These are phyloP conservation scores for Jatropha curcas DNA, from an alignment of 345 rosid genomes.

Conservation along the genomic window DNA sequence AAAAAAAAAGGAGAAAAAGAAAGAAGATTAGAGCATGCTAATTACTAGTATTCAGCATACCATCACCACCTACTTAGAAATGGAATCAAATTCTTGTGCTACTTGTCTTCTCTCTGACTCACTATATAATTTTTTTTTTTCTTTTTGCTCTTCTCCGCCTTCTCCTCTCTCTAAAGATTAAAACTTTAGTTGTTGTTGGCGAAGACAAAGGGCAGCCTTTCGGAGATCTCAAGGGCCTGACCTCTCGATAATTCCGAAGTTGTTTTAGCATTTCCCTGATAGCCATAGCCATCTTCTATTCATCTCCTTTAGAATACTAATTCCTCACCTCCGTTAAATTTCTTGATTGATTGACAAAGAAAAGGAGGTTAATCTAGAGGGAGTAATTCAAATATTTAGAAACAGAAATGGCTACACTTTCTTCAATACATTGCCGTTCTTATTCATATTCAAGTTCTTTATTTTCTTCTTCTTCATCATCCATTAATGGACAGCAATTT, in stretches of 20 bases:
- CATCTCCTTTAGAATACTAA: too few relatives aligned
- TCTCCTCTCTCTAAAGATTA: not conserved
- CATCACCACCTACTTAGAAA: not conserved
- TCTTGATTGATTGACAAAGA: not conserved
- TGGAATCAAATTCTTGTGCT: not conserved
- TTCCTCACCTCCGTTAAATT: not conserved
- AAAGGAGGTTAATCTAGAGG: too few relatives aligned
- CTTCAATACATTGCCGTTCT: conserved; percentile 47
- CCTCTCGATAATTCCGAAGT: conserved; percentile 65
- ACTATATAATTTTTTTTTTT: not conserved
- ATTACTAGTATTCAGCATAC: too few relatives aligned
- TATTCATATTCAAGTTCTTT: conserved; percentile 26
- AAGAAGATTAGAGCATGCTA: too few relatives aligned
- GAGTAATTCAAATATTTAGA: too few relatives aligned
- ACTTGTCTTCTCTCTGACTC: not conserved
- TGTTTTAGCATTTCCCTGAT: not conserved
- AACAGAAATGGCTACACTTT: conserved; percentile 55
- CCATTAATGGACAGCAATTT: conserved; percentile 27
- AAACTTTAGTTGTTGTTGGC: not conserved
- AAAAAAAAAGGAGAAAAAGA: too few relatives aligned
- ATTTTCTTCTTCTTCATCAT: conserved; percentile 30
- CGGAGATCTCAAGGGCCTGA: conserved; percentile 75
- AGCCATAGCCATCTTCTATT: not conserved
- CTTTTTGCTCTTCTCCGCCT: not conserved
- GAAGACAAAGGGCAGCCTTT: conserved; percentile 51